Conservation (phyloP, 805 yeast species). For the Hanseniaspora guilliermondii region DNA sequence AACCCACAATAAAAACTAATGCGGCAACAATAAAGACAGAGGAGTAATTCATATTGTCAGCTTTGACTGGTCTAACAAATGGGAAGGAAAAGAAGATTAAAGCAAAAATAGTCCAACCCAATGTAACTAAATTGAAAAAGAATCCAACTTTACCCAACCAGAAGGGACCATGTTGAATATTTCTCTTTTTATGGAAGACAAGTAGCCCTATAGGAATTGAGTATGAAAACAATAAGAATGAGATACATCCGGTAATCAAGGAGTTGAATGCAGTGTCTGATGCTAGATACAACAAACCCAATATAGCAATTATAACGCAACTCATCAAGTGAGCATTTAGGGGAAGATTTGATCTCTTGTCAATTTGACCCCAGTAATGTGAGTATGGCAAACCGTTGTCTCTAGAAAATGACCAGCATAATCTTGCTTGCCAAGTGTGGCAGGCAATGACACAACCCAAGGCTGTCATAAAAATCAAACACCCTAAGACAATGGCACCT, state of each 20-base stretch:
- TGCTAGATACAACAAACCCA: conserved; percentile 51
- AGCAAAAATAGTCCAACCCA: conserved; percentile 49
- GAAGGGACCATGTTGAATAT: conserved; percentile 50
- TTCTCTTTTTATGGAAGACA: conserved; percentile 28
- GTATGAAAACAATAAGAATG: conserved; percentile 49
- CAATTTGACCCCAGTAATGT: conserved; percentile 39
- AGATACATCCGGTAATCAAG: conserved; percentile 49
- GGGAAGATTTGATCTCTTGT: conserved; percentile 45
- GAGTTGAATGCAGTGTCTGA: conserved; percentile 60
- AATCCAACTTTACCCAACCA: conserved; percentile 50
- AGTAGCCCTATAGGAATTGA: conserved; percentile 43
- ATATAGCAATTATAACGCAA: conserved; percentile 38
- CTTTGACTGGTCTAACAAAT: conserved; percentile 45
- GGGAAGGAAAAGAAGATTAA: conserved; percentile 56
- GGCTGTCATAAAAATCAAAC: conserved; percentile 43
- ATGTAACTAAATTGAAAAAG: conserved; percentile 37
- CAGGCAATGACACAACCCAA: conserved; percentile 53
- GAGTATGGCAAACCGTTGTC: conserved; percentile 58
- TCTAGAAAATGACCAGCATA: conserved; percentile 62
- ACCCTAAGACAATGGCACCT: conserved; percentile 46
- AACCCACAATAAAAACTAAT: conserved; percentile 33
- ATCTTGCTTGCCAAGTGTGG: conserved; percentile 61
- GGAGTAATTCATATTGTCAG: conserved; percentile 56
- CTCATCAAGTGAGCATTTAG: conserved; percentile 51
- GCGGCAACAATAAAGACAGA: conserved; percentile 43